These are phyloP conservation scores for Russula brevipes DNA, from an alignment of 768 basidiomycete genomes.

Conservation along the genomic window DNA sequence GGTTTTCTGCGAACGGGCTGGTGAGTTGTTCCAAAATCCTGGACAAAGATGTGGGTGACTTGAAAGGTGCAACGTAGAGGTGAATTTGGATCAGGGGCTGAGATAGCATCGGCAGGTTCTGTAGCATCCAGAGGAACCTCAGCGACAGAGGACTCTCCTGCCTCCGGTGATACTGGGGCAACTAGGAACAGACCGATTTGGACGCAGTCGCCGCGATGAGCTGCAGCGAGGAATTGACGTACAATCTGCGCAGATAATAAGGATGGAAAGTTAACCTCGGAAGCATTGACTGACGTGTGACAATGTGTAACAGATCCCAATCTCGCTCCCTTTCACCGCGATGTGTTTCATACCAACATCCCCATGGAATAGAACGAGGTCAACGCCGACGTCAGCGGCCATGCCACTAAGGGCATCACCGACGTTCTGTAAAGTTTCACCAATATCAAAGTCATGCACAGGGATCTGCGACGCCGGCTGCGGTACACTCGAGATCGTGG, in stretches of 20 bases:
- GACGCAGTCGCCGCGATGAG: slow-evolving; percentile 72
- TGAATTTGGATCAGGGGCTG: slow-evolving; percentile 30
- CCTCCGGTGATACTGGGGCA: slow-evolving; percentile 26
- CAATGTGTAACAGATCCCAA: slow-evolving; percentile 72
- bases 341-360: slow-evolving; percentile 86
- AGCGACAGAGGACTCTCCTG: slow-evolving; percentile 1
- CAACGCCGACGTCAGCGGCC: slow-evolving; percentile 79
- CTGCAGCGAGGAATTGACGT: slow-evolving; percentile 71
- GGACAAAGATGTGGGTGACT: slow-evolving; percentile 46
- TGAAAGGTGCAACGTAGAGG: slow-evolving; percentile 55
- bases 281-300: slow-evolving; percentile 63
- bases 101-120: slow-evolving; percentile 12
- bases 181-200: slow-evolving; percentile 74
- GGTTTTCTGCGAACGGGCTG: slow-evolving; percentile 34
- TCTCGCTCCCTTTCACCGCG: slow-evolving; percentile 79
- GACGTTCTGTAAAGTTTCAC: slow-evolving; percentile 82
- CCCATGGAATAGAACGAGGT: slow-evolving; percentile 85
- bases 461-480: slow-evolving; percentile 4
- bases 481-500: slow-evolving; percentile 14
- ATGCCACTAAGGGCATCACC: slow-evolving; percentile 84
- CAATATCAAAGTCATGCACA: slow-evolving; percentile 77
- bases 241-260: slow-evolving; percentile 51
- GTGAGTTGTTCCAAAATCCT: slow-evolving; percentile 16
- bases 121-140: slow-evolving; percentile 23
- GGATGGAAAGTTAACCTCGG: slow-evolving; percentile 11